Percentiles rank a stretch among this genome's conserved stretches.
Conservation (phyloP, 768 basidiomycete species). For the Auricularia sp. region DNA sequence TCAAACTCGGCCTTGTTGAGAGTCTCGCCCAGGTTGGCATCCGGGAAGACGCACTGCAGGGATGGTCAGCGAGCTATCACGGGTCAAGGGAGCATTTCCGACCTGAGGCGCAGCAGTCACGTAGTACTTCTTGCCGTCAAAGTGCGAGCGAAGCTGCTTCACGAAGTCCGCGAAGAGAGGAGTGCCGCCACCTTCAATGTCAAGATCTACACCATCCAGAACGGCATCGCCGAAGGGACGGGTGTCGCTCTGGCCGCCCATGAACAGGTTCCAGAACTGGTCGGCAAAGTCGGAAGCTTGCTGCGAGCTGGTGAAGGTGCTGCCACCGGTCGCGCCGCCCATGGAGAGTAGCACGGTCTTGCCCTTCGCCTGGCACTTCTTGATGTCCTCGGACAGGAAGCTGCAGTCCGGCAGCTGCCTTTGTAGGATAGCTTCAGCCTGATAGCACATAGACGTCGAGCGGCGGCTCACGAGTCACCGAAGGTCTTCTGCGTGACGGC, state of each 20-base stretch:
- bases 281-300: constrained; percentile 52
- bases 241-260: constrained; percentile 51
- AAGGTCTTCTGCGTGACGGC: constrained; percentile 46
- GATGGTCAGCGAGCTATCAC: not conserved
- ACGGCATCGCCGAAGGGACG: constrained; percentile 59
- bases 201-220: constrained; percentile 43
- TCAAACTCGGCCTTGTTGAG: constrained; percentile 57
- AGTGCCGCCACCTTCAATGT: constrained; percentile 59
- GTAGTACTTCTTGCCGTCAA: constrained; percentile 39
- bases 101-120: constrained; percentile 40
- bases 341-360: constrained; percentile 40
- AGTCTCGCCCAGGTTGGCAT: constrained; percentile 48
- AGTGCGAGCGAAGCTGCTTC: constrained; percentile 42
- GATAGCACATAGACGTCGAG: too few relatives aligned
- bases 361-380: constrained; percentile 53
- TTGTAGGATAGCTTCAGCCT: too few relatives aligned
- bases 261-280: constrained; percentile 63
- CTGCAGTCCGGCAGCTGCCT: constrained; percentile 53
- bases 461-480: constrained; percentile 26
- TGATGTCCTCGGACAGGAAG: constrained; percentile 50
- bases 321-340: constrained; percentile 54
- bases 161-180: constrained; percentile 45
- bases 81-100: not conserved
- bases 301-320: constrained; percentile 47
- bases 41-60: constrained; percentile 55